Evolutionary conservation across 176 grass and related monocot genomes (phyloP).

Genomic region (Oropetium thomaeum): DNA sequence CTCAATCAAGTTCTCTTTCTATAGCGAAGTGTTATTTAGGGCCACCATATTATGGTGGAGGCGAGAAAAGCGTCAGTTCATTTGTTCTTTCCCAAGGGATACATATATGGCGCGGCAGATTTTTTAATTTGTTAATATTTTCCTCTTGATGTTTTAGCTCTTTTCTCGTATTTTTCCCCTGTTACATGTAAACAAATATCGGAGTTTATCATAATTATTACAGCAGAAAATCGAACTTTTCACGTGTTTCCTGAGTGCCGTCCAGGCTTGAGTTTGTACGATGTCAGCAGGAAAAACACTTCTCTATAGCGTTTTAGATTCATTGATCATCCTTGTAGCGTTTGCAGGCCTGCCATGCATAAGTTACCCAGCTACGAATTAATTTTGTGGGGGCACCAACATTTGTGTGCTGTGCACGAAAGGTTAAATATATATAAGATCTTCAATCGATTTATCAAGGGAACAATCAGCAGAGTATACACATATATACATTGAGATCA

Average conservation of each 20-base stretch:
- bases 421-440: not conserved
- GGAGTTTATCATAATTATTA: no score
- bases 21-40: not conserved
- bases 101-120: not conserved
- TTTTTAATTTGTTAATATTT: constrained; percentile 18
- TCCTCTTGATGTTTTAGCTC: not conserved
- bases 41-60: no score
- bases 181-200: not conserved
- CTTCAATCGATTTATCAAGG: not conserved
- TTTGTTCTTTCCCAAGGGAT: constrained; percentile 37
- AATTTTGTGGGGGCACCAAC: no score
- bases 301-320: not conserved
- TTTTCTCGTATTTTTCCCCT: not conserved
- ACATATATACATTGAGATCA: constrained; percentile 16
- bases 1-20: not conserved
- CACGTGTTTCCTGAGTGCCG: not conserved
- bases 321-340: not conserved
- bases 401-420: no score
- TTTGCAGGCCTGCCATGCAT: not conserved
- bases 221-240: no score
- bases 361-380: no score
- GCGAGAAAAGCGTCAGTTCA: no score
- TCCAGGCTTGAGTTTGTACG: not conserved
- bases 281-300: not conserved
- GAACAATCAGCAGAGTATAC: not conserved